phyloP scores from a whole-genome alignment of 2,329 filamentous ascomycete genomes.

The Colletotrichum lini region DNA sequence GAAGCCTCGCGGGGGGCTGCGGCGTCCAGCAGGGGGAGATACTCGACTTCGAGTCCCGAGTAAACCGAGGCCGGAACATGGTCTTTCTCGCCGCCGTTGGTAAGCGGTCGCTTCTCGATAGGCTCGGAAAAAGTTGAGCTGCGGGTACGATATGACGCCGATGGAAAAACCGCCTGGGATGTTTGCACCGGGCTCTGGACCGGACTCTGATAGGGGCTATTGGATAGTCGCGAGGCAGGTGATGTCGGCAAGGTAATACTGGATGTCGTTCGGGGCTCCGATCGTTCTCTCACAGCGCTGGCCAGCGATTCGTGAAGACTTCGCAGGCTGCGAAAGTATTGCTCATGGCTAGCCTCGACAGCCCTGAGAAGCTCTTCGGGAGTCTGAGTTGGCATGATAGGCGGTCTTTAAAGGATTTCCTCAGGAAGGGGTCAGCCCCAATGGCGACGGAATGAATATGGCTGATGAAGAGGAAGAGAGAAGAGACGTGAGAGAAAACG shows the following conservation, averaged over 20 bases:
- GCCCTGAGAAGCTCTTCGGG: conserved; percentile 53
- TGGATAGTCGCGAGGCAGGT: conserved; percentile 61
- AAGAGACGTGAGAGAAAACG: neutral
- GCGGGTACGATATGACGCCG: conserved; percentile 44
- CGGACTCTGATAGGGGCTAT: conserved; percentile 37
- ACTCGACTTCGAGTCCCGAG: conserved; percentile 43
- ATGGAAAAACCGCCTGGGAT: conserved; percentile 28
- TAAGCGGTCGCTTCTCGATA: conserved; percentile 37
- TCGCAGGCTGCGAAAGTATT: conserved; percentile 50
- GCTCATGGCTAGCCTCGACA: conserved; percentile 53
- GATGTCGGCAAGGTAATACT: conserved; percentile 55
- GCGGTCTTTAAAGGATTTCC: neutral
- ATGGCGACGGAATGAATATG: neutral
- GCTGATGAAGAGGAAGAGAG: neutral
- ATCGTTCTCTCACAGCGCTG: conserved; percentile 24
- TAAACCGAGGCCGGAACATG: conserved; percentile 42
- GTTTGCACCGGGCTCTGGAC: conserved; percentile 30
- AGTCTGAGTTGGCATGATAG: conserved; percentile 43
- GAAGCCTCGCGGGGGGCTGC: conserved; percentile 5
- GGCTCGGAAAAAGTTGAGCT: conserved; percentile 48
- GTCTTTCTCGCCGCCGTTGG: conserved; percentile 40
- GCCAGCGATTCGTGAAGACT: conserved; percentile 49
- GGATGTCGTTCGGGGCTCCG: conserved; percentile 13
- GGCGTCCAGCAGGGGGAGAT: conserved; percentile 39
- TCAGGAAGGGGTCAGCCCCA: neutral